phyloP scores from a whole-genome alignment of 2,329 filamentous ascomycete species.

The Cladophialophora exuberans region DNA sequence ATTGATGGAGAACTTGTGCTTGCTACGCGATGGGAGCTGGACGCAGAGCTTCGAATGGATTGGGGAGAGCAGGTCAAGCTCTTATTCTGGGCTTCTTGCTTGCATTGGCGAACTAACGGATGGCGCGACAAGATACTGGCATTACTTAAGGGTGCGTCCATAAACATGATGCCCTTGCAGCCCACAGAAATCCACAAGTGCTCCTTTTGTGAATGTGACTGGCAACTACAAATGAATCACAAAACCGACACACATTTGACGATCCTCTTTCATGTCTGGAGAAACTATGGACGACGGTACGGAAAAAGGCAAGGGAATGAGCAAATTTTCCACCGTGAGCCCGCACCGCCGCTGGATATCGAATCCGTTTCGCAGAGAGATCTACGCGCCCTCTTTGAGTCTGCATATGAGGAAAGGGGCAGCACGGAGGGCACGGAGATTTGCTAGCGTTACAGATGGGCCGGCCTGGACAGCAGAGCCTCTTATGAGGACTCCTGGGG shows the following conservation, averaged over 20 bases:
- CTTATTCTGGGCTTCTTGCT: slow-evolving; percentile 2
- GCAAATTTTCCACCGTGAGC: slow-evolving; percentile 6
- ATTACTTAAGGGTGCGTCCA: slow-evolving; percentile 4
- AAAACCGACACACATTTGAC: not conserved
- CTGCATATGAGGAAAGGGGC: slow-evolving; percentile 3
- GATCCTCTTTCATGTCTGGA: slow-evolving; percentile 2
- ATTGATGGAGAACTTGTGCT: slow-evolving; percentile 9
- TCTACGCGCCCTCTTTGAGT: slow-evolving; percentile 6
- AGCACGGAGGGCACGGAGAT: slow-evolving; percentile 5
- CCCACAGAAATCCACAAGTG: slow-evolving; percentile 3
- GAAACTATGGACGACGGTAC: slow-evolving; percentile 1
- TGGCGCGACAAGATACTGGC: slow-evolving; percentile 4
- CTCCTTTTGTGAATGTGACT: slow-evolving; percentile 3
- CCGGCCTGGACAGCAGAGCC: slow-evolving; percentile 6
- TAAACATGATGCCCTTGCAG: slow-evolving; percentile 2
- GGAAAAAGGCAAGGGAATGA: slow-evolving; percentile 7
- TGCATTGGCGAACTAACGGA: not conserved
- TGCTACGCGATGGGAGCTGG: slow-evolving; percentile 4
- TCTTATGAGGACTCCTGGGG: slow-evolving; percentile 2
- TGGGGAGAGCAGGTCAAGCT: not conserved
- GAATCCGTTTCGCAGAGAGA: slow-evolving; percentile 4
- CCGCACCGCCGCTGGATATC: slow-evolving; percentile 5
- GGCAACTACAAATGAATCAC: slow-evolving; percentile 6
- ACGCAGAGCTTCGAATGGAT: not conserved
- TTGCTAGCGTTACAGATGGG: slow-evolving; percentile 3